phyloP scores from a whole-genome alignment of 2,329 filamentous ascomycete genomes.

The Coniochaeta hoffmannii region DNA sequence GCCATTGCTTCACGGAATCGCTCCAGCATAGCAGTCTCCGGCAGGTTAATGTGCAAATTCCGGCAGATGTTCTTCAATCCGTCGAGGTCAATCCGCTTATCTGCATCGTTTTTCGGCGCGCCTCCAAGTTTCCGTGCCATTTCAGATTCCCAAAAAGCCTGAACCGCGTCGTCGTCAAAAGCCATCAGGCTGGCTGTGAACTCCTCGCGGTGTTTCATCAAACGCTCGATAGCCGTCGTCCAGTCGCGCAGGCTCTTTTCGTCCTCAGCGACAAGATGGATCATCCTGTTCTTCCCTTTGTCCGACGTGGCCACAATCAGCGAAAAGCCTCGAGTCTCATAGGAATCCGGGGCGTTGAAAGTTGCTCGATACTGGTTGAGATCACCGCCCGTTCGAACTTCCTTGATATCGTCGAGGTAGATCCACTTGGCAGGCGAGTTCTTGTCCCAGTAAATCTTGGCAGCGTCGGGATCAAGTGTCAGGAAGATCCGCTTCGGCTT shows the following conservation, averaged over 20 bases:
- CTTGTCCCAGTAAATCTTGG: slow-evolving; percentile 83
- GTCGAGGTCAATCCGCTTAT: slow-evolving; percentile 67
- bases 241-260: slow-evolving; percentile 67
- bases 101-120: slow-evolving; percentile 40
- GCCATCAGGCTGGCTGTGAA: slow-evolving; percentile 85
- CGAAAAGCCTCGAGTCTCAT: slow-evolving; percentile 75
- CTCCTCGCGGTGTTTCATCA: slow-evolving; percentile 73
- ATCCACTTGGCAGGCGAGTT: slow-evolving; percentile 73
- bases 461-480: slow-evolving; percentile 72
- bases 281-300: slow-evolving; percentile 67
- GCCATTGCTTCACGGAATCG: slow-evolving; percentile 60
- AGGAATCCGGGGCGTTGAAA: slow-evolving; percentile 59
- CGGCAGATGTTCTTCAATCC: slow-evolving; percentile 80
- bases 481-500: slow-evolving; percentile 64
- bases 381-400: slow-evolving; percentile 76
- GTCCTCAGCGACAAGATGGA: slow-evolving; percentile 80
- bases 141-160: slow-evolving; percentile 78
- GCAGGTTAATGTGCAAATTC: slow-evolving; percentile 86
- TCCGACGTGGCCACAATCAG: slow-evolving; percentile 79
- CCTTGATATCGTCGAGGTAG: slow-evolving; percentile 91
- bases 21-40: slow-evolving; percentile 61
- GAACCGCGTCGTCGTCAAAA: slow-evolving; percentile 75
- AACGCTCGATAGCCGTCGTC: slow-evolving; percentile 79
- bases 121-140: slow-evolving; percentile 63
- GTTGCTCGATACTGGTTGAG: slow-evolving; percentile 86